Base-by-base conservation (phyloP, 2,329 filamentous ascomycete species). In the Aphanoascus verrucosus region DNA sequence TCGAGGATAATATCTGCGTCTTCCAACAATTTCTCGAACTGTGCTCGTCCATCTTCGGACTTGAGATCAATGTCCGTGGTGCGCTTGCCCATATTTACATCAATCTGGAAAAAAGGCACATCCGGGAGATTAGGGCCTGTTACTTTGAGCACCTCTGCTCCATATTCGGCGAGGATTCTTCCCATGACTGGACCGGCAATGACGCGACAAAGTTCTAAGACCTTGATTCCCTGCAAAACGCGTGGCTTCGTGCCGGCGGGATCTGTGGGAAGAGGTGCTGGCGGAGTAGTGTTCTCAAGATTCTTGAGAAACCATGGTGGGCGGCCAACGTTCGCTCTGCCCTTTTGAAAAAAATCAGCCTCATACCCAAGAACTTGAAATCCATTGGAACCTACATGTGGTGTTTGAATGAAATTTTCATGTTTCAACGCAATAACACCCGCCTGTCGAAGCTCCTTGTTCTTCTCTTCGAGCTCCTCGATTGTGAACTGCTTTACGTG, bases 121-220 rank as follows among this genome's bases (percentile, higher is more conserved):
- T 87, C 84, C 3, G 80, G 79, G n/a, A 88, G 73, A 44, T 79
- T 72, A 0, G 82, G 78, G 6, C 80, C 81, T 2, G 84, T 88
- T 44, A 88, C 74, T 61, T 87, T 85, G 59, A 89, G 74, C 0
- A 89, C 84, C 51, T 83, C 78, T 6, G 85, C 85, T 1, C 86
- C 86, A 63, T 88, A 84, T 57, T 86, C 85, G n/a, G 82, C 84
- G 0, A 89, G 75, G 1, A 82, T 82, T 31, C 84, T 79, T 2
- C 81, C 81, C 59, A 88, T 82, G 3, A 82, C 80, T n/a, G 85
- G 85, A 0, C 84, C 85, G 2, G 85, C 85, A 58, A 89, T 87
- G 61, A 88, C 82, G 40, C 85, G 81, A 63, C 84, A 86, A 31
- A 89, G 70, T 63, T 90, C 86, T 4, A 89, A 75, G 5, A 89